Conservation (phyloP, 495 filamentous ascomycete genomes). For the Tuber umbilicatum region DNA sequence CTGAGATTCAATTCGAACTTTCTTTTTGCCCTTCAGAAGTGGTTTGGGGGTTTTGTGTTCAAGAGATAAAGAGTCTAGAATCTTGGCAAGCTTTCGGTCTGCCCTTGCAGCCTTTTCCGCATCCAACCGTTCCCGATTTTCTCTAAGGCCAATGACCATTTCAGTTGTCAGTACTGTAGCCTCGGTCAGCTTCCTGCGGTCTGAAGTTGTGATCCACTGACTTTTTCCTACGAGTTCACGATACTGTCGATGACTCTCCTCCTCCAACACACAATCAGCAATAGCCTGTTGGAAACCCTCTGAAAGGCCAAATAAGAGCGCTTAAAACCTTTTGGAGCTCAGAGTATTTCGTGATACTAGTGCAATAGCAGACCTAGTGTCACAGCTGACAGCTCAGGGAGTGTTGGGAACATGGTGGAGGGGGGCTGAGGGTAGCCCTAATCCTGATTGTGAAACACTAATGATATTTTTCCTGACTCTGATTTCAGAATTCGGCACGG, state of each 20-base stretch:
- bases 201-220: conserved; percentile 3
- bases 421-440: too few relatives aligned
- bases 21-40: too few relatives aligned
- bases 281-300: conserved; percentile 19
- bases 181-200: conserved; percentile 14
- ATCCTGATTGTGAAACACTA: too few relatives aligned
- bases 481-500: not conserved
- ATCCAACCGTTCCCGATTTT: conserved; percentile 13
- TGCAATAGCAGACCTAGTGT: too few relatives aligned
- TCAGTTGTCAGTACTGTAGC: conserved; percentile 20
- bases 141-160: conserved; percentile 7
- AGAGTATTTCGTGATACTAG: too few relatives aligned
- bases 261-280: conserved; percentile 15
- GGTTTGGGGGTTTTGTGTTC: too few relatives aligned
- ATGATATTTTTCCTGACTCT: too few relatives aligned
- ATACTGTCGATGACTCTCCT: conserved; percentile 18
- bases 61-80: too few relatives aligned
- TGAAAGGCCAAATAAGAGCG: conserved; percentile 10
- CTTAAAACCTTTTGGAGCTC: not conserved
- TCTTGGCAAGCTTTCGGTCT: not conserved
- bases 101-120: conserved; percentile 10
- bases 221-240: conserved; percentile 16
- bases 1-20: too few relatives aligned
- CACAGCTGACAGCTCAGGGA: not conserved
- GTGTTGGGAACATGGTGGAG: not conserved